Evolutionary conservation across 73 alveolate species (phyloP).

Genomic region (Halteria grandinella): DNA sequence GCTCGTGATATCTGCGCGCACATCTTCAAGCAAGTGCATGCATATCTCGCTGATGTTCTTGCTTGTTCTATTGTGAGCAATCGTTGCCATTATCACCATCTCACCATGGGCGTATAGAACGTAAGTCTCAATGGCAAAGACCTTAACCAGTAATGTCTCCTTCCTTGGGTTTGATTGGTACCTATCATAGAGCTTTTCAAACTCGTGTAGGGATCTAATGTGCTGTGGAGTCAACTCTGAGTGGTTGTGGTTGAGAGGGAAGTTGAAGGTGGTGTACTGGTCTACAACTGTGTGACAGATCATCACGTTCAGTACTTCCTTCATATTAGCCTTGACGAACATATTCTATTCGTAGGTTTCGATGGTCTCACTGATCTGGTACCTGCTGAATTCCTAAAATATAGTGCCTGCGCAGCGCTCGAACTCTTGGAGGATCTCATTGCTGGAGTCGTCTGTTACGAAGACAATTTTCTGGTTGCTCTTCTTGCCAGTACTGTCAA

Average conservation of each 20-base stretch:
- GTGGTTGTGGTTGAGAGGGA: conserved; percentile 11
- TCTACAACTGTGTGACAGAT: conserved; percentile 2
- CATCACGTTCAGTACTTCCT: conserved; percentile 20
- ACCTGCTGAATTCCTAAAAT: neutral
- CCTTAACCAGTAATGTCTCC: conserved; percentile 7
- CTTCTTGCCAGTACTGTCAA: conserved; percentile 18
- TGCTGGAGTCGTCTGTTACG: conserved; percentile 19
- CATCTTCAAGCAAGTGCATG: conserved; percentile 29
- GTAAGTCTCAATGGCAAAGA: conserved; percentile 26
- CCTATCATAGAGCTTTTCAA: conserved; percentile 43
- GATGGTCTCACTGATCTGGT: neutral
- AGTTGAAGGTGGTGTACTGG: conserved; percentile 21
- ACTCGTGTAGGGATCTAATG: conserved; percentile 16
- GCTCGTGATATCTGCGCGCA: conserved; percentile 1
- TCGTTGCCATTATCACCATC: conserved; percentile 34
- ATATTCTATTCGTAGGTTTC: conserved; percentile 13
- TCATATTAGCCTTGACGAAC: conserved; percentile 25
- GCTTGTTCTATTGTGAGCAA: conserved; percentile 19
- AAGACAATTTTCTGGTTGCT: conserved; percentile 26
- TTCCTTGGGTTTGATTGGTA: neutral
- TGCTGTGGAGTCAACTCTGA: neutral
- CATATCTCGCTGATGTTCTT: conserved; percentile 35
- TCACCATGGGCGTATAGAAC: conserved; percentile 28
- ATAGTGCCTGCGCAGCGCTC: neutral
- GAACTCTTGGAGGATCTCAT: conserved; percentile 2